A percentile compares a stretch with the other conserved stretches of the same genome.
These are phyloP conservation scores for Coccinonectria pachysandricola DNA, from an alignment of 2,329 filamentous ascomycete genomes.

Conservation along the genomic window DNA sequence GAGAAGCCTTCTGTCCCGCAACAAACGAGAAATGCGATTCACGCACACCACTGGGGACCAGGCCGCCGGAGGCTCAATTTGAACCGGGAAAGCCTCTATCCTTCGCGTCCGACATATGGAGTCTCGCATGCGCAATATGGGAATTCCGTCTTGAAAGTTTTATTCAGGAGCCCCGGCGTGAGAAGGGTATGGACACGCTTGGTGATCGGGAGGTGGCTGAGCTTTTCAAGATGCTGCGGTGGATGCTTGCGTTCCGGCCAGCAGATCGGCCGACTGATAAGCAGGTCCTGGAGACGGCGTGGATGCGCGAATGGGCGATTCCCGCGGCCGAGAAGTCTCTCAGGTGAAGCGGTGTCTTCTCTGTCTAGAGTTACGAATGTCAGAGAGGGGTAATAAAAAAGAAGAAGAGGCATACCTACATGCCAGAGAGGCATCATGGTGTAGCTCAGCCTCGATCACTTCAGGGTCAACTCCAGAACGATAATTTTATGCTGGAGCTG, in stretches of 20 bases:
- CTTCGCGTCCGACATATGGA: slow-evolving; percentile 29
- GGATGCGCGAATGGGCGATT: slow-evolving; percentile 4
- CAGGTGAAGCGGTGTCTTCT: no score
- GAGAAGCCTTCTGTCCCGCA: slow-evolving; percentile 22
- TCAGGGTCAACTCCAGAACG: no score
- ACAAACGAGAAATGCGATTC: slow-evolving; percentile 15
- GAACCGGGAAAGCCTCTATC: slow-evolving; percentile 23
- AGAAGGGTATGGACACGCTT: background rate
- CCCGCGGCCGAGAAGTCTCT: no score
- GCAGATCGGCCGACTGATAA: slow-evolving; percentile 3
- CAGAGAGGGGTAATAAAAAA: no score
- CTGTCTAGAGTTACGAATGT: no score
- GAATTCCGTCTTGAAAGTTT: slow-evolving; percentile 11
- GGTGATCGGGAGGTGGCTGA: slow-evolving; percentile 1
- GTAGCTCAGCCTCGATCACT: no score
- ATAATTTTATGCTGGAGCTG: no score
- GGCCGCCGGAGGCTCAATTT: slow-evolving; percentile 27
- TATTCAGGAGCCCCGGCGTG: slow-evolving; percentile 3
- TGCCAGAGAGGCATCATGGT: no score
- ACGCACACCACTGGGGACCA: slow-evolving; percentile 18
- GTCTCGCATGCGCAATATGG: slow-evolving; percentile 28
- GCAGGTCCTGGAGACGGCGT: slow-evolving; percentile 2
- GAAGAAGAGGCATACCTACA: no score
- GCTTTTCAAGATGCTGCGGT: slow-evolving; percentile 4
- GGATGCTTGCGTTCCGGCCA: slow-evolving; percentile 5